phyloP scores from a whole-genome alignment of 192 early-diverging fungal genomes.

The Linnemannia zychae region DNA sequence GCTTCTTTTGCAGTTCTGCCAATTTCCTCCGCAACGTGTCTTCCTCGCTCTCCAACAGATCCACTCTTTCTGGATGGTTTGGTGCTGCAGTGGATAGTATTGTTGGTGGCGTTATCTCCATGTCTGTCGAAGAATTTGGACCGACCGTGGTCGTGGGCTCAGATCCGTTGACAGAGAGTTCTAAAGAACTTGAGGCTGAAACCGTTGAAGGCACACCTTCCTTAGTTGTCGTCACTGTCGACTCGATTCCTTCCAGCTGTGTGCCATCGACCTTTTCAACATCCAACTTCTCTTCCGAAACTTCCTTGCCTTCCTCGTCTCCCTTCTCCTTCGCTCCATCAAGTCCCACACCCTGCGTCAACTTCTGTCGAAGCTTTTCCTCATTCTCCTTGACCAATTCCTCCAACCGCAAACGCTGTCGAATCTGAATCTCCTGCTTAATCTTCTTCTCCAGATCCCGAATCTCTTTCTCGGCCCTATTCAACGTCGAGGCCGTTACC shows the following conservation, averaged over 20 bases:
- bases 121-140: too few species aligned
- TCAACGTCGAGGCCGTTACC: constrained; percentile 14
- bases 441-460: constrained; percentile 26
- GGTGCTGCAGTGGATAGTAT: not conserved
- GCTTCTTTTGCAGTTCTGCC: constrained; percentile 20
- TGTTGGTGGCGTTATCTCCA: too few species aligned
- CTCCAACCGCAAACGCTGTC: constrained; percentile 48
- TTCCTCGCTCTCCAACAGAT: constrained; percentile 17
- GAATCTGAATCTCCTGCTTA: constrained; percentile 36
- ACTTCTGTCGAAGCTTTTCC: constrained; percentile 5
- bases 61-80: not conserved
- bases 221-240: too few species aligned
- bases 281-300: not conserved
- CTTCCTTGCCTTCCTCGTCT: not conserved
- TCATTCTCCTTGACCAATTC: constrained; percentile 41
- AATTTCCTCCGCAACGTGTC: constrained; percentile 16
- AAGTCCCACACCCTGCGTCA: not conserved
- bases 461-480: constrained; percentile 36
- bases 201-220: too few species aligned
- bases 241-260: not conserved
- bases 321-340: not conserved
- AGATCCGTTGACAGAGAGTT: not conserved
- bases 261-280: not conserved
- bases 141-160: not conserved
- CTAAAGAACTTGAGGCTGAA: too few species aligned